phyloP scores from a whole-genome alignment of 1,139 yeast species.

The Torulaspora globosa region DNA sequence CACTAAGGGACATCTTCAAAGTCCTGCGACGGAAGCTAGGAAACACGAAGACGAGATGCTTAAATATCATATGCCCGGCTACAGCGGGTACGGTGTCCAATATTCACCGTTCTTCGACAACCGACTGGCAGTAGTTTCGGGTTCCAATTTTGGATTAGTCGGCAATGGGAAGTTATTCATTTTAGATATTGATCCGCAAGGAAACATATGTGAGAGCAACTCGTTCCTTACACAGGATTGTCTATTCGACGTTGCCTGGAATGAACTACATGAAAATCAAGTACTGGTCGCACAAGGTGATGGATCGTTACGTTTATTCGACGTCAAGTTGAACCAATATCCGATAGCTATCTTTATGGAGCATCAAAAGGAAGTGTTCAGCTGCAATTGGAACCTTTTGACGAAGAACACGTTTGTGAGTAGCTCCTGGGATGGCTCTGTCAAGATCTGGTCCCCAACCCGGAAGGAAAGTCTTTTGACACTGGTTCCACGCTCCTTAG shows the following conservation, averaged over 20 bases:
- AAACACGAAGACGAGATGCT: slow-evolving; percentile 48
- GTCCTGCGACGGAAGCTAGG: not conserved
- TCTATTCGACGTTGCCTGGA: slow-evolving; percentile 83
- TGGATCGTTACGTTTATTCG: slow-evolving; percentile 80
- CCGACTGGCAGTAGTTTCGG: slow-evolving; percentile 81
- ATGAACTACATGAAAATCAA: slow-evolving; percentile 85
- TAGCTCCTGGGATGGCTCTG: slow-evolving; percentile 89
- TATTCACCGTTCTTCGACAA: slow-evolving; percentile 92
- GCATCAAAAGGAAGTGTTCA: slow-evolving; percentile 81
- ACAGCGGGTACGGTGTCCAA: slow-evolving; percentile 80
- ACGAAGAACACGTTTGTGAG: slow-evolving; percentile 70
- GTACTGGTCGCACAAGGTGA: slow-evolving; percentile 82
- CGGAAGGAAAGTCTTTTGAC: slow-evolving; percentile 60
- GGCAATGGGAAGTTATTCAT: slow-evolving; percentile 85
- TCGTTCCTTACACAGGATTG: slow-evolving; percentile 92
- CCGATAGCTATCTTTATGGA: slow-evolving; percentile 78
- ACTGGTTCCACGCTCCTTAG: slow-evolving; percentile 41
- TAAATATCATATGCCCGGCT: slow-evolving; percentile 70
- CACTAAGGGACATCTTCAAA: too few species aligned
- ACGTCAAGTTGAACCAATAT: slow-evolving; percentile 57
- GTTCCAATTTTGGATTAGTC: slow-evolving; percentile 89
- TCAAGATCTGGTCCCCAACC: slow-evolving; percentile 68
- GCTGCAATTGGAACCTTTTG: slow-evolving; percentile 80
- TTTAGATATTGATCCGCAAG: slow-evolving; percentile 62
- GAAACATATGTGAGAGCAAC: slow-evolving; percentile 52